phyloP scores from a whole-genome alignment of 2,329 filamentous ascomycete species.

The Paecilomyces sp. region DNA sequence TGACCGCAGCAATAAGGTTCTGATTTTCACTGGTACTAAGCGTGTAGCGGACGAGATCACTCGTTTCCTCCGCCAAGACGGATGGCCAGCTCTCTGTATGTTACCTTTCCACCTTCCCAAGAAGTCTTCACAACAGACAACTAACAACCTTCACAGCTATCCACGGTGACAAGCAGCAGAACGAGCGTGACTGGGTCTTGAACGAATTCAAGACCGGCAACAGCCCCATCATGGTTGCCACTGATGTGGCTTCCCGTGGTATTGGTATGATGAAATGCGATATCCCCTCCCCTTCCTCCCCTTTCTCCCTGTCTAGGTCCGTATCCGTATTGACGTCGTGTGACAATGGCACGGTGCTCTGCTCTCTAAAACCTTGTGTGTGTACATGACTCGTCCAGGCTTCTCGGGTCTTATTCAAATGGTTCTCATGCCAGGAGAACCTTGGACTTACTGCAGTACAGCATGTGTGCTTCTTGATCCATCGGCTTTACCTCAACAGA shows the following conservation, averaged over 20 bases:
- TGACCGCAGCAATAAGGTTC: slow-evolving; percentile 86
- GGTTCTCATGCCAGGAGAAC: slow-evolving; percentile 75
- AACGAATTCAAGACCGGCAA: slow-evolving; percentile 99
- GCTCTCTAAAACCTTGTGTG: slow-evolving; percentile 82
- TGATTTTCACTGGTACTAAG: slow-evolving; percentile 82
- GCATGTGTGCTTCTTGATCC: slow-evolving; percentile 66
- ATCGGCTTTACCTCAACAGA: slow-evolving; percentile 61
- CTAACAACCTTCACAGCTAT: slow-evolving; percentile 60
- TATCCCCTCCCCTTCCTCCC: slow-evolving; percentile 29
- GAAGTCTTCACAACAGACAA: slow-evolving; percentile 1
- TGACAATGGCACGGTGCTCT: slow-evolving; percentile 66
- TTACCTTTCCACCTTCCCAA: slow-evolving; percentile 15
- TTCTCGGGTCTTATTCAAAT: slow-evolving; percentile 62
- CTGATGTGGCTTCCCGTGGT: slow-evolving; percentile 99
- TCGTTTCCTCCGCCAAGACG: slow-evolving; percentile 92
- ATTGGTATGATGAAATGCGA: slow-evolving; percentile 89
- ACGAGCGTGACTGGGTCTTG: slow-evolving; percentile 98
- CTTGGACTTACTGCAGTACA: slow-evolving; percentile 77
- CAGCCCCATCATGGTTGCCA: slow-evolving; percentile 99
- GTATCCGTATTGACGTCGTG: slow-evolving; percentile 48
- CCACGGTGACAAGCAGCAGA: slow-evolving; percentile 98
- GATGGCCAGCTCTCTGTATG: slow-evolving; percentile 94
- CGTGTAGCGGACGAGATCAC: slow-evolving; percentile 97
- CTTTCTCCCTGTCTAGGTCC: slow-evolving; percentile 24
- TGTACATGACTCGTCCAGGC: slow-evolving; percentile 88